Conservation (phyloP, 495 filamentous ascomycete genomes). For the Filosporella fistucella region DNA sequence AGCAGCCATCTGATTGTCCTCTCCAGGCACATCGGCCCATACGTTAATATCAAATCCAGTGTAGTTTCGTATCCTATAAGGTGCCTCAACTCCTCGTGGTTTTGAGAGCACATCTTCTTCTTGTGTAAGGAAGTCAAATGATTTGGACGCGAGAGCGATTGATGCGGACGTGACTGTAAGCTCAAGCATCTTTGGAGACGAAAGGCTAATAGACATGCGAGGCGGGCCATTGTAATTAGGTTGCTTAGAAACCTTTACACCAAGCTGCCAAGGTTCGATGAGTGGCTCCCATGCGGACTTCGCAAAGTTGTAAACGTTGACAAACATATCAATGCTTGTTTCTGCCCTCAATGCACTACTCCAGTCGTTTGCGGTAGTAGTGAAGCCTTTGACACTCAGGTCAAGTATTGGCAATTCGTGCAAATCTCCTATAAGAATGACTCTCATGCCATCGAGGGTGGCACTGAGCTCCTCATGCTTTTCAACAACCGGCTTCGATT, state of each 20-base stretch:
- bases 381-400: constrained; percentile 89
- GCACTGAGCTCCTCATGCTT: constrained; percentile 78
- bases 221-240: constrained; percentile 70
- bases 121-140: constrained; percentile 80
- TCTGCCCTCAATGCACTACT: constrained; percentile 82
- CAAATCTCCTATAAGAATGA: constrained; percentile 91
- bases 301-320: constrained; percentile 98
- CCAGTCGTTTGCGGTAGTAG: constrained; percentile 81
- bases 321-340: constrained; percentile 82
- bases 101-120: constrained; percentile 94
- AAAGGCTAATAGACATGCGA: constrained; percentile 74
- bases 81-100: constrained; percentile 84
- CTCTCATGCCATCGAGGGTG: constrained; percentile 78
- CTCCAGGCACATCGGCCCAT: constrained; percentile 66
- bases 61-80: constrained; percentile 90
- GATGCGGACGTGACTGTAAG: constrained; percentile 90
- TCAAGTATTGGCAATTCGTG: constrained; percentile 94
- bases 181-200: constrained; percentile 85
- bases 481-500: constrained; percentile 22
- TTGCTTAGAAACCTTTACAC: constrained; percentile 82
- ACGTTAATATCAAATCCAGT: constrained; percentile 88
- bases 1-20: constrained; percentile 55
- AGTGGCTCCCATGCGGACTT: constrained; percentile 98
- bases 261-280: constrained; percentile 93
- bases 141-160: constrained; percentile 89